Base-by-base conservation (phyloP, 2,329 filamentous ascomycete genomes). In the Pseudogymnoascus sp. region DNA sequence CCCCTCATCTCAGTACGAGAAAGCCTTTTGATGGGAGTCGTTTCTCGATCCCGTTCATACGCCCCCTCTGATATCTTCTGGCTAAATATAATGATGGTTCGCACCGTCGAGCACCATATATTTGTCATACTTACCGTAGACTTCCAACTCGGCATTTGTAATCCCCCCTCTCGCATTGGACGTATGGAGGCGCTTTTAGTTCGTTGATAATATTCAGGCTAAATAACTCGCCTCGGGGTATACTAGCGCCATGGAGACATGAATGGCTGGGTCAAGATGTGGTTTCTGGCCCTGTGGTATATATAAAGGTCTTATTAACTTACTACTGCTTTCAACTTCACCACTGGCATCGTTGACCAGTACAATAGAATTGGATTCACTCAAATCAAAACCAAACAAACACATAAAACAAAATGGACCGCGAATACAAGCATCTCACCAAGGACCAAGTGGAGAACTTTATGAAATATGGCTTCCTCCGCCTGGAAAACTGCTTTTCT, bases 381-480 rank as follows among this genome's bases (percentile, higher is more conserved):
- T 5, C 25, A 34, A 34, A 56, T n/a, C 46, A 18, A 34, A 56
- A 12, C 5, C 25, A 34, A 56, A 31, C 25, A 36, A 21, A 37
- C 28, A 31, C 31, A 18, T n/a, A 56, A 7, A 25, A 21, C 60
- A 56, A 28, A 21, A 36, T 31, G 40, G 28, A 62, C 38, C 31
- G 60, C 18, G 28, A 53, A 56, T 53, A 53, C n/a, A 31, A 56
- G 25, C 60, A 50, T 23, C 76, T 83, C 36, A 77, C 77, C 0
- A 72, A 78, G 60, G 74, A 77, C 34, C 76, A 84, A 66, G 78
- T 81, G 60, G 72, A 78, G 60, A 80, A 83, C 66, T 86, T 85
- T 70, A 72, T 86, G 37, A 70, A 78, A 44, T 75, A 85, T 69
- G 84, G 84, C 61, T 86, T 79, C 72, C 68, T 86, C 21, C 82